Evolutionary conservation across 2,329 filamentous ascomycete genomes (phyloP).

Genomic region (Pleoardoris graminearum): DNA sequence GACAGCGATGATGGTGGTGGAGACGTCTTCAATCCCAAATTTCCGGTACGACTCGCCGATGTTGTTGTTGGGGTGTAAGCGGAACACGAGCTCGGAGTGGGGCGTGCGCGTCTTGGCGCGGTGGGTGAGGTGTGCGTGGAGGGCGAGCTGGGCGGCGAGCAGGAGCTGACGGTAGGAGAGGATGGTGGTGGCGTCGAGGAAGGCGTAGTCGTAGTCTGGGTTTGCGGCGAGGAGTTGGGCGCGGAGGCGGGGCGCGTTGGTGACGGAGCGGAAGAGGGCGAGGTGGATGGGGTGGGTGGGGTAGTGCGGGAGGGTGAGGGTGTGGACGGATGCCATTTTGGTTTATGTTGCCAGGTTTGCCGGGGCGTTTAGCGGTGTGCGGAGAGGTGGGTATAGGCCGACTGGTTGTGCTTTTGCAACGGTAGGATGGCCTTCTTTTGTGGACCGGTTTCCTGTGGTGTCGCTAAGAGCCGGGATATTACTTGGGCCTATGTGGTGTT

Average conservation of each 20-base stretch:
- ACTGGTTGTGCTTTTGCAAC: neutral
- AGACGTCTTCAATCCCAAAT: conserved; percentile 77
- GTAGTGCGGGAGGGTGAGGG: conserved; percentile 74
- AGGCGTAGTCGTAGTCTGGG: conserved; percentile 85
- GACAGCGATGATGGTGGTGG: conserved; percentile 73
- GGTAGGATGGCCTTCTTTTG: neutral
- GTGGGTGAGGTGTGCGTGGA: conserved; percentile 64
- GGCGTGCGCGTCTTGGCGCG: conserved; percentile 79
- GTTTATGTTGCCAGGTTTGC: neutral
- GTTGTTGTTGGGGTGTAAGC: conserved; percentile 80
- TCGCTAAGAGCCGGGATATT: no score
- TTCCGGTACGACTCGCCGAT: conserved; percentile 90
- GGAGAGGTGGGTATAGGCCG: neutral
- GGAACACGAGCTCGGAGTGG: conserved; percentile 85
- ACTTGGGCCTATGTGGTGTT: no score
- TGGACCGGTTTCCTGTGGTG: no score
- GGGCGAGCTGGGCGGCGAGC: conserved; percentile 75
- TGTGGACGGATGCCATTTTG: conserved; percentile 62
- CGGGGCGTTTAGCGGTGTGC: neutral
- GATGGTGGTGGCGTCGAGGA: conserved; percentile 82
- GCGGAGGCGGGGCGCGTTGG: conserved; percentile 77
- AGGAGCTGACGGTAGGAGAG: conserved; percentile 73
- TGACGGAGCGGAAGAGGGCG: conserved; percentile 73
- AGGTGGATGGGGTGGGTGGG: conserved; percentile 71
- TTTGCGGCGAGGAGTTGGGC: conserved; percentile 86